These are phyloP conservation scores for Sarocladium brachiariae DNA, from an alignment of 2,329 filamentous ascomycete genomes.

Conservation along the genomic window DNA sequence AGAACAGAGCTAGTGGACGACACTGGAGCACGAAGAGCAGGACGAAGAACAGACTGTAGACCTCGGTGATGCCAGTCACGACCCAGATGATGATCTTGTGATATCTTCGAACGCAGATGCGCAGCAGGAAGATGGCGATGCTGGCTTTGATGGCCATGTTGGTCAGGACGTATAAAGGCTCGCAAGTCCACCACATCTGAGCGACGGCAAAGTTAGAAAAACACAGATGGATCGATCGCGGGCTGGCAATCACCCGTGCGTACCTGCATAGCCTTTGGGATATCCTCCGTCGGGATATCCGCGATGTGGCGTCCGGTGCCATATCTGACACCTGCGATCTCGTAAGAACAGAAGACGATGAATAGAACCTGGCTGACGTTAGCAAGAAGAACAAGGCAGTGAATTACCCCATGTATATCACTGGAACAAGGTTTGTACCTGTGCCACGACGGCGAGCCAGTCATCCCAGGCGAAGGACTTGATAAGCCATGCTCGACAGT, in stretches of 20 bases:
- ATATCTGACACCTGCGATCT: conserved; percentile 20
- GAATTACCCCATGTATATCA: no score
- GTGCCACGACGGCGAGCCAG: conserved; percentile 25
- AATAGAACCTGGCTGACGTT: conserved; percentile 12
- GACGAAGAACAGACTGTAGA: conserved; percentile 30
- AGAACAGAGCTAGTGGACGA: conserved; percentile 30
- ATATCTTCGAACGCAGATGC: conserved; percentile 22
- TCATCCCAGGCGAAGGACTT: conserved; percentile 26
- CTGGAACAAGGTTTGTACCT: conserved; percentile 16
- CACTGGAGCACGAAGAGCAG: conserved; percentile 34
- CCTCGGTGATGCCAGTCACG: conserved; percentile 21
- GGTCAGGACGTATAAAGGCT: conserved; percentile 31
- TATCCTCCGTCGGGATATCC: conserved; percentile 15
- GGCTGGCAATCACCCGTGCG: no score
- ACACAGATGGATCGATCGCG: no score
- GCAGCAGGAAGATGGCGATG: conserved; percentile 32
- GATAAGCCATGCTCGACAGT: conserved; percentile 25
- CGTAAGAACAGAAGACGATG: conserved; percentile 21
- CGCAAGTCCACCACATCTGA: conserved; percentile 34
- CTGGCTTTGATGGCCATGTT: conserved; percentile 30
- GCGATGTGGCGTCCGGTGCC: conserved; percentile 20
- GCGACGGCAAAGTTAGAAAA: neutral
- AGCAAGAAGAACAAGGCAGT: no score
- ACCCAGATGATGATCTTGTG: conserved; percentile 27
- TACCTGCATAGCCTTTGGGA: conserved; percentile 24